These are phyloP conservation scores for Citrus sp. DNA, from an alignment of 345 rosid species.

Conservation along the genomic window DNA sequence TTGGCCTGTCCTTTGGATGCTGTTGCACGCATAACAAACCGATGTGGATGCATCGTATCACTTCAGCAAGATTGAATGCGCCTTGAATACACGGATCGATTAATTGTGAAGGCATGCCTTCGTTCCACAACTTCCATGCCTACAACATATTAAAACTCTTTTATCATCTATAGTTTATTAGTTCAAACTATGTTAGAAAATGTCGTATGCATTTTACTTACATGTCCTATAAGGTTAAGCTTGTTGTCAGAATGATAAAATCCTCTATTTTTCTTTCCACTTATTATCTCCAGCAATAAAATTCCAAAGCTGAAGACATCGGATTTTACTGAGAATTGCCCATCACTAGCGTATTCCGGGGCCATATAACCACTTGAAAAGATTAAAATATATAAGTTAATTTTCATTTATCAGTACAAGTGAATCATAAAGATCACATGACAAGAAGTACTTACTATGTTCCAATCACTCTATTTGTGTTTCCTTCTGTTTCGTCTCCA, in stretches of 20 bases:
- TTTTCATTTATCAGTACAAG: no score
- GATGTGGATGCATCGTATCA: constrained; percentile 36
- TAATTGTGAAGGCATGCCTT: constrained; percentile 29
- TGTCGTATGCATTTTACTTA: constrained; percentile 12
- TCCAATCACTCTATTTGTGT: no score
- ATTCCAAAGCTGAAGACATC: constrained; percentile 45
- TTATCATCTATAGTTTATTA: background rate
- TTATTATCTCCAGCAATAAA: constrained; percentile 35
- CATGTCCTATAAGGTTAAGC: constrained; percentile 25
- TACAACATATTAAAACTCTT: background rate
- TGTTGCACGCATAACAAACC: constrained; percentile 47
- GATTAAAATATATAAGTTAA: no score
- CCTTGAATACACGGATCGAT: constrained; percentile 1
- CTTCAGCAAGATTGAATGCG: constrained; percentile 15
- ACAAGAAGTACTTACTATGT: no score
- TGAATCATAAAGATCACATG: no score
- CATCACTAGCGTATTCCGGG: no score
- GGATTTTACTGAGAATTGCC: constrained; percentile 28
- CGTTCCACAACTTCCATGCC: constrained; percentile 44
- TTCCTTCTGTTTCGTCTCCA: no score
- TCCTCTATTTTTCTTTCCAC: constrained; percentile 33
- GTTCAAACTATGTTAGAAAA: background rate
- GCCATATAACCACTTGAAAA: no score
- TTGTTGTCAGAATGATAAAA: constrained; percentile 23
- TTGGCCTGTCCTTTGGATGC: constrained; percentile 40